phyloP scores from a whole-genome alignment of 2,329 filamentous ascomycete genomes.

The Penicillium fuscoglaucum region DNA sequence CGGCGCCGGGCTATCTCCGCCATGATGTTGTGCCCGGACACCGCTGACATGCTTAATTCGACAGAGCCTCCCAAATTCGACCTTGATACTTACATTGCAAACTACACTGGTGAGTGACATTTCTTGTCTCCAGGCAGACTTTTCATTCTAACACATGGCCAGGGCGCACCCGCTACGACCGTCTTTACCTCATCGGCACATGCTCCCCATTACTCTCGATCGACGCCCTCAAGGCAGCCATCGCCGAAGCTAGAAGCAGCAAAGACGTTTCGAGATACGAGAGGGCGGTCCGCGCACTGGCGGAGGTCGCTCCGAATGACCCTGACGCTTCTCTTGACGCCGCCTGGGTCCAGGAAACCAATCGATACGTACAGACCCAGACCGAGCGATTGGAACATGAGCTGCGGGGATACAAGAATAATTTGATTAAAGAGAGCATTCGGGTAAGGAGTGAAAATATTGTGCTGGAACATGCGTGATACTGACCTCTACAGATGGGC shows the following conservation, averaged over 20 bases:
- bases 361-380: slow-evolving; percentile 67
- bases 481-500: slow-evolving; percentile 67
- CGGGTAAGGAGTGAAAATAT: slow-evolving; percentile 56
- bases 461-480: not conserved
- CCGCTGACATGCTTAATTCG: slow-evolving; percentile 1
- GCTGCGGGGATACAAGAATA: slow-evolving; percentile 92
- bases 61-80: slow-evolving; percentile 83
- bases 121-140: not conserved
- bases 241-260: slow-evolving; percentile 72
- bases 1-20: slow-evolving; percentile 8
- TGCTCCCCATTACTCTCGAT: slow-evolving; percentile 72
- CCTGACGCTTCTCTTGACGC: slow-evolving; percentile 67
- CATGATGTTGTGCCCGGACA: not conserved
- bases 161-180: slow-evolving; percentile 80
- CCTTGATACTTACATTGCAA: slow-evolving; percentile 83
- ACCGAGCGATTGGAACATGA: slow-evolving; percentile 77
- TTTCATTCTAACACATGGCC: slow-evolving; percentile 8
- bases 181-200: slow-evolving; percentile 77
- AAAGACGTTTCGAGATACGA: slow-evolving; percentile 72
- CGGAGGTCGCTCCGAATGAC: slow-evolving; percentile 64
- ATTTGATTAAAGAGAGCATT: slow-evolving; percentile 95
- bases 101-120: slow-evolving; percentile 68
- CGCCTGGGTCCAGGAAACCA: slow-evolving; percentile 71
- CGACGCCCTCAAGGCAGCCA: slow-evolving; percentile 78
- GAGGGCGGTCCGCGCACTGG: slow-evolving; percentile 66